Percentiles rank a stretch among this genome's conserved stretches.
These are phyloP conservation scores for Bullera alba DNA, from an alignment of 768 basidiomycete species.

Conservation along the genomic window DNA sequence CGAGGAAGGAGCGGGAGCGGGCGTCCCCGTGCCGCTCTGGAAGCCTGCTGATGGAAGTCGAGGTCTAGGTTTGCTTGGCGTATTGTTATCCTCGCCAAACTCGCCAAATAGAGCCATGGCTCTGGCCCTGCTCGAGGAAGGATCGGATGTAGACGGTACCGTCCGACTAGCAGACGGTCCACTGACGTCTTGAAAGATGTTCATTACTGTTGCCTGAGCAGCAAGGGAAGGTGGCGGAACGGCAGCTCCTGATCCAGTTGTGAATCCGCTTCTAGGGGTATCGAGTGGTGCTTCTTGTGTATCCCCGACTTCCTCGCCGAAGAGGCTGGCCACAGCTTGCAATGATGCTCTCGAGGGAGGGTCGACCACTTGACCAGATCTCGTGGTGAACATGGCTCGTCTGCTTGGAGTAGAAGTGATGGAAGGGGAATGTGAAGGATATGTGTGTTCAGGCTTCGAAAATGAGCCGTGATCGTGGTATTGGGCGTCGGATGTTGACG, in stretches of 20 bases:
- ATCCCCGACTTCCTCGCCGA: too few species aligned
- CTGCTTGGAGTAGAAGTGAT: neutral
- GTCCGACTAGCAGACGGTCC: too few species aligned
- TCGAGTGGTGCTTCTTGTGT: too few species aligned
- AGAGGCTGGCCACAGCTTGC: too few species aligned
- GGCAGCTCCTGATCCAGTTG: slow-evolving; percentile 2
- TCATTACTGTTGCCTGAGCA: neutral
- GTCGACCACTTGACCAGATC: neutral
- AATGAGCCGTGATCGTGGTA: too few species aligned
- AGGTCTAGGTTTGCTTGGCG: too few species aligned
- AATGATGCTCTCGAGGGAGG: slow-evolving; percentile 4
- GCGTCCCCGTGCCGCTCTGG: neutral
- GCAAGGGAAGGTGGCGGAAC: slow-evolving; percentile 4
- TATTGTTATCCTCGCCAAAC: neutral
- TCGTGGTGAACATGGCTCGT: slow-evolving; percentile 1
- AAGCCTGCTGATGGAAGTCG: too few species aligned
- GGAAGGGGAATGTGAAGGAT: neutral
- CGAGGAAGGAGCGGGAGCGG: neutral
- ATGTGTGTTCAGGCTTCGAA: too few species aligned
- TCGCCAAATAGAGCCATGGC: slow-evolving; percentile 5
- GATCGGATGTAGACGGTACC: too few species aligned
- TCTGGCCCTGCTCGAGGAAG: neutral
- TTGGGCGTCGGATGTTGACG: too few species aligned
- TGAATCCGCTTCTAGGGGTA: too few species aligned
- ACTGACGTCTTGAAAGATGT: too few species aligned